These are phyloP conservation scores for Penicillium sp. DNA, from an alignment of 2,329 filamentous ascomycete species.

Conservation along the genomic window DNA sequence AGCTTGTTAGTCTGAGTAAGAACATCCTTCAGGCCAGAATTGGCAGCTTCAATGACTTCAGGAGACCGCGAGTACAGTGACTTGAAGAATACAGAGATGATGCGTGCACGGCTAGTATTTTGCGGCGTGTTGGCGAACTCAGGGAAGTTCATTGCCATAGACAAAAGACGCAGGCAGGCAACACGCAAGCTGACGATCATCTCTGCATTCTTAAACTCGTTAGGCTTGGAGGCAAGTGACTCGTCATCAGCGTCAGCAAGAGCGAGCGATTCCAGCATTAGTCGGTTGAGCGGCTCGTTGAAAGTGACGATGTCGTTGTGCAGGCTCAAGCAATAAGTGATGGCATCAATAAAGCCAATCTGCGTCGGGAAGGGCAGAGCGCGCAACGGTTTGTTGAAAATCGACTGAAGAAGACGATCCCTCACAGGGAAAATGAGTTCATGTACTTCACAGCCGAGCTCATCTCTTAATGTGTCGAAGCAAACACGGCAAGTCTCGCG, in stretches of 20 bases:
- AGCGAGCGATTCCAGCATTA: slow-evolving; percentile 90
- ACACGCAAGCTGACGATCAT: slow-evolving; percentile 88
- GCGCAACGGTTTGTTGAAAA: slow-evolving; percentile 91
- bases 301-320: slow-evolving; percentile 87
- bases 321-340: slow-evolving; percentile 89
- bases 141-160: slow-evolving; percentile 87
- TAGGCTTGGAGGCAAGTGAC: slow-evolving; percentile 83
- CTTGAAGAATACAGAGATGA: slow-evolving; percentile 97
- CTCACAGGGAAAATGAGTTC: slow-evolving; percentile 88
- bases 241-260: slow-evolving; percentile 94
- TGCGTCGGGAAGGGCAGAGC: slow-evolving; percentile 92
- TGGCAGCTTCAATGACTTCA: slow-evolving; percentile 89
- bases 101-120: slow-evolving; percentile 62
- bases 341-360: slow-evolving; percentile 97
- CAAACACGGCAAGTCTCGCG: slow-evolving; percentile 80
- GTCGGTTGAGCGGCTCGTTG: slow-evolving; percentile 83
- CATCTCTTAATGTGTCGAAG: slow-evolving; percentile 76
- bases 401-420: slow-evolving; percentile 81
- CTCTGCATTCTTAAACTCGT: slow-evolving; percentile 93
- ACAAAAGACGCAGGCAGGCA: slow-evolving; percentile 88
- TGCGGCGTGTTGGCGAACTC: slow-evolving; percentile 78
- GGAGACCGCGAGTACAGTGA: slow-evolving; percentile 90
- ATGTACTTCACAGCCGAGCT: slow-evolving; percentile 74
- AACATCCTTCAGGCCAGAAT: slow-evolving; percentile 83
- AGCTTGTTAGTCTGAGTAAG: slow-evolving; percentile 85